phyloP scores from a whole-genome alignment of 139 green algal species.

The Mesotaenium endlicherianum region DNA sequence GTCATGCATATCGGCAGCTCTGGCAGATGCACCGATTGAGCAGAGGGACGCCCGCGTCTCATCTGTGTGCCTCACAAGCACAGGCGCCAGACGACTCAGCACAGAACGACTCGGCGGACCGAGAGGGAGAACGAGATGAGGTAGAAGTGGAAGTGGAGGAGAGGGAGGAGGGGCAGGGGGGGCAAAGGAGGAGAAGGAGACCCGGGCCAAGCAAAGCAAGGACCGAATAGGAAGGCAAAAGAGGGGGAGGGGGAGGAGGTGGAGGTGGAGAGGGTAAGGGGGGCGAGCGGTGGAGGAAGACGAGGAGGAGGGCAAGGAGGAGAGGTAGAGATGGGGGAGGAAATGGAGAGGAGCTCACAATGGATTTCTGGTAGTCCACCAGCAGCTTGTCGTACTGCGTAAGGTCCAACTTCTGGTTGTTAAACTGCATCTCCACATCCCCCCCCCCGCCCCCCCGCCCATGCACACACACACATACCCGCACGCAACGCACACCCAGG shows the following conservation, averaged over 20 bases:
- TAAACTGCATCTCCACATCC: constrained; percentile 64
- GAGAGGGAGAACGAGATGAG: too few species aligned
- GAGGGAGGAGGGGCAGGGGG: too few species aligned
- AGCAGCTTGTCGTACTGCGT: constrained; percentile 44
- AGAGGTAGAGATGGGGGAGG: neutral
- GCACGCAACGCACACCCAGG: neutral
- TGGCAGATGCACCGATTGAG: too few species aligned
- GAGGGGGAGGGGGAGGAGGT: neutral
- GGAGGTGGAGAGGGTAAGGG: neutral
- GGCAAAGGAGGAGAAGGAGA: too few species aligned
- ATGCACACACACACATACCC: neutral
- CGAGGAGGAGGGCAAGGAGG: neutral
- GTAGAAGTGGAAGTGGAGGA: too few species aligned
- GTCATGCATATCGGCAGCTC: too few species aligned
- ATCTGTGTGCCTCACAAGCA: too few species aligned
- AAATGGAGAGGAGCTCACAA: constrained; percentile 9
- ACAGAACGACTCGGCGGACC: too few species aligned
- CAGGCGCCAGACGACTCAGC: too few species aligned
- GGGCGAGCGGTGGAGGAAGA: neutral
- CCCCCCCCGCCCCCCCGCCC: neutral
- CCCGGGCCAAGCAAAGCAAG: too few species aligned
- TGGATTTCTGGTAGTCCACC: constrained; percentile 39
- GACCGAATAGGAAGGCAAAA: too few species aligned
- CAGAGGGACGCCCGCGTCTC: too few species aligned
- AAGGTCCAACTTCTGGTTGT: constrained; percentile 61